phyloP scores from a whole-genome alignment of 768 basidiomycete genomes.

The Pleurotus djamor region DNA sequence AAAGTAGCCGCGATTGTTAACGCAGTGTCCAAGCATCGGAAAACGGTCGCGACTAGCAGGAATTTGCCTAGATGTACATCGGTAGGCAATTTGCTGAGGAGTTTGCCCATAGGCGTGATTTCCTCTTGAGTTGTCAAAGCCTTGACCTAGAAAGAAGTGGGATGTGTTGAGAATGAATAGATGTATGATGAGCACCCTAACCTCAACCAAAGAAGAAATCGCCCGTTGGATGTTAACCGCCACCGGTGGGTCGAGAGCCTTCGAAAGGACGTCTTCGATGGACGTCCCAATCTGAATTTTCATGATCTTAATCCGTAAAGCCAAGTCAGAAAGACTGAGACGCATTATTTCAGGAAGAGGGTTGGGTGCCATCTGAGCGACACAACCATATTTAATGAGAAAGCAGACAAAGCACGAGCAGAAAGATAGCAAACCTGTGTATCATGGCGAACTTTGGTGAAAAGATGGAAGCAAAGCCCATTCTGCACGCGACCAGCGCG shows the following conservation, averaged over 20 bases:
- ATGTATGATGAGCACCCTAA: conserved; percentile 20
- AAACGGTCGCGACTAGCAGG: conserved; percentile 77
- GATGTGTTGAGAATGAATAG: background rate
- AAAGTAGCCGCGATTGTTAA: conserved; percentile 92
- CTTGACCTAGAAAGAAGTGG: conserved; percentile 51
- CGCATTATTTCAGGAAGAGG: conserved; percentile 96
- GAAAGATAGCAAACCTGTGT: conserved; percentile 45
- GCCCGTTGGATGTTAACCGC: conserved; percentile 88
- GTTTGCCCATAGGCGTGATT: conserved; percentile 90
- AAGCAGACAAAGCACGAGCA: background rate
- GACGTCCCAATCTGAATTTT: conserved; percentile 80
- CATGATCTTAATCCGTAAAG: conserved; percentile 91
- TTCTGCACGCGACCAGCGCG: conserved; percentile 89
- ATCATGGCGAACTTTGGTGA: conserved; percentile 86
- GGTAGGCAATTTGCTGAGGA: conserved; percentile 89
- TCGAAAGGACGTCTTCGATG: conserved; percentile 87
- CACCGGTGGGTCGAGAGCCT: conserved; percentile 87
- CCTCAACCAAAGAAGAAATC: conserved; percentile 88
- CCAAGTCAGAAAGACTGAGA: conserved; percentile 88
- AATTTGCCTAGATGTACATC: conserved; percentile 97
- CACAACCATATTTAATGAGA: background rate
- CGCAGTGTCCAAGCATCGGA: conserved; percentile 94
- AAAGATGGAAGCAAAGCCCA: conserved; percentile 94
- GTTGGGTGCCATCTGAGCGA: conserved; percentile 74
- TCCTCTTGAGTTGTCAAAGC: conserved; percentile 86